phyloP scores from a whole-genome alignment of 2,329 filamentous ascomycete genomes.

The Arachnomyces sp. region DNA sequence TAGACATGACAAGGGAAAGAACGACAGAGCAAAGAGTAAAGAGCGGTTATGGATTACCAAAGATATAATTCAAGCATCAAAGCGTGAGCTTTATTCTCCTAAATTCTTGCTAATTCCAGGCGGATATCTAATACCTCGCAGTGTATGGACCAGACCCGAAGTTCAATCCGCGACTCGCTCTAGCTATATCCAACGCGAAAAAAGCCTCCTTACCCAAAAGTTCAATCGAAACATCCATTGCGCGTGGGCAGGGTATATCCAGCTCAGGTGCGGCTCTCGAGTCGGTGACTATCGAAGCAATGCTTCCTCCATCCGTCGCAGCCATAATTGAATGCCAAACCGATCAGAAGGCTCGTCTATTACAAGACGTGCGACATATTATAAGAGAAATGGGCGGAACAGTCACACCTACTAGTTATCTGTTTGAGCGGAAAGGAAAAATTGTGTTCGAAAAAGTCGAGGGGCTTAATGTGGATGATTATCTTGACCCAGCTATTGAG shows the following conservation, averaged over 20 bases:
- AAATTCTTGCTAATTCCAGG: neutral
- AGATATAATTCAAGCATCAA: constrained; percentile 66
- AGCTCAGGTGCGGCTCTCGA: constrained; percentile 69
- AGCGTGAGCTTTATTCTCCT: constrained; percentile 30
- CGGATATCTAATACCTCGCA: constrained; percentile 23
- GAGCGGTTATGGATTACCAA: constrained; percentile 61
- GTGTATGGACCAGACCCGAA: constrained; percentile 67
- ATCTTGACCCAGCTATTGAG: constrained; percentile 74
- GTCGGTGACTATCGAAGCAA: constrained; percentile 65
- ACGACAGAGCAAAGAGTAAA: constrained; percentile 65
- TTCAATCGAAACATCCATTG: constrained; percentile 75
- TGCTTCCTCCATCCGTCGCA: constrained; percentile 64
- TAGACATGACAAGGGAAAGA: constrained; percentile 84
- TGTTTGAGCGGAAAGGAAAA: constrained; percentile 75
- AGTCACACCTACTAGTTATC: constrained; percentile 66
- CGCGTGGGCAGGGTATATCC: constrained; percentile 78
- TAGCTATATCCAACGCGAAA: constrained; percentile 67
- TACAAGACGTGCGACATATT: constrained; percentile 63
- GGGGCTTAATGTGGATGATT: constrained; percentile 54
- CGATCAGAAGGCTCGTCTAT: constrained; percentile 64
- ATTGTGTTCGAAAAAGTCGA: constrained; percentile 57
- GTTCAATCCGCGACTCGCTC: constrained; percentile 66
- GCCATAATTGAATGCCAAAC: constrained; percentile 79
- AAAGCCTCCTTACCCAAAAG: constrained; percentile 78
- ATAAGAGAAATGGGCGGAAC: constrained; percentile 65